These are phyloP conservation scores for Rosellinia necatrix DNA, from an alignment of 2,329 filamentous ascomycete genomes.

Conservation along the genomic window DNA sequence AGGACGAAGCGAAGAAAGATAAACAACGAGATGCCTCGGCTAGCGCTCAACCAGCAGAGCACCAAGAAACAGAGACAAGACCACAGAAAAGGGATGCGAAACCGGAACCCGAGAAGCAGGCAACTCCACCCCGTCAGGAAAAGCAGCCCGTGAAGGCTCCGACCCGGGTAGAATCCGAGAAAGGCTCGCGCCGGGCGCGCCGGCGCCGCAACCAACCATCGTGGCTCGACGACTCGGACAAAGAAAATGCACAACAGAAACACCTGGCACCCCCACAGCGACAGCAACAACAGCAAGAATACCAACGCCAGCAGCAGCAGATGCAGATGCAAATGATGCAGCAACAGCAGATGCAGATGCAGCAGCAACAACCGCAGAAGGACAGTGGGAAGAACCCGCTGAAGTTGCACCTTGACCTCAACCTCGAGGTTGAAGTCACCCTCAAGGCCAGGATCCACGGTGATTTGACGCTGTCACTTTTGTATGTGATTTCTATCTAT, in stretches of 20 bases:
- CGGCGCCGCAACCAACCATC: slow-evolving; percentile 41
- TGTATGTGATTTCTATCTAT: slow-evolving; percentile 28
- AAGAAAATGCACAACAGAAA: slow-evolving; percentile 37
- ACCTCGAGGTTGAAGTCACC: slow-evolving; percentile 82
- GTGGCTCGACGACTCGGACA: slow-evolving; percentile 37
- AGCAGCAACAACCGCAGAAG: slow-evolving; percentile 34
- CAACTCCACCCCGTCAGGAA: slow-evolving; percentile 46
- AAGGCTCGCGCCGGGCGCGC: slow-evolving; percentile 33
- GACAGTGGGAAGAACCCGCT: slow-evolving; percentile 59
- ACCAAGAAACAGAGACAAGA: slow-evolving; percentile 8
- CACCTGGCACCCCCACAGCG: slow-evolving; percentile 36
- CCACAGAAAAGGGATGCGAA: slow-evolving; percentile 23
- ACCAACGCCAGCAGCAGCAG: slow-evolving; percentile 33
- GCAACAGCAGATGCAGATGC: slow-evolving; percentile 33
- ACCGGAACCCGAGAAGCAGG: slow-evolving; percentile 24
- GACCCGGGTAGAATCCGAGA: slow-evolving; percentile 34
- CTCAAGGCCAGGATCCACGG: slow-evolving; percentile 86
- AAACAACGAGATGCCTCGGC: not conserved
- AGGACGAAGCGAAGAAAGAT: slow-evolving; percentile 4
- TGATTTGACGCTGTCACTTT: slow-evolving; percentile 64
- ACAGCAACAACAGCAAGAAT: slow-evolving; percentile 32
- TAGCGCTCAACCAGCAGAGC: not conserved
- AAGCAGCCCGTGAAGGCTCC: slow-evolving; percentile 30
- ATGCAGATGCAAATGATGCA: slow-evolving; percentile 36
- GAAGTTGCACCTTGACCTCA: slow-evolving; percentile 75